Evolutionary conservation across 140 eudicot genomes (phyloP).

Genomic region (Erigeron philadelphicus): DNA sequence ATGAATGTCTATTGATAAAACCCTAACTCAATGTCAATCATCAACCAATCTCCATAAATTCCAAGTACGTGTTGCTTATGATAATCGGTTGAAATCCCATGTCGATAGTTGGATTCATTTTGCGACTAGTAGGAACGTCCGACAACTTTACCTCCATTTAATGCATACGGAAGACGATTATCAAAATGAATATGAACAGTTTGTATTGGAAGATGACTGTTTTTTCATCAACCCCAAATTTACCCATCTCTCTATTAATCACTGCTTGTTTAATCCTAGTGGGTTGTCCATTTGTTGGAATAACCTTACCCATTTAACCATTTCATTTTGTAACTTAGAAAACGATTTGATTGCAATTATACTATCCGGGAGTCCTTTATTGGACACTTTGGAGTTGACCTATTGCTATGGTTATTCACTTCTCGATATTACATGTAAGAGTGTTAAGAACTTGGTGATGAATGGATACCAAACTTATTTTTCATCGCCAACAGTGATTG

Average conservation of each 20-base stretch:
- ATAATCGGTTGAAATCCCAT: background rate
- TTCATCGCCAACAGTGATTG: too few species aligned
- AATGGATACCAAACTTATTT: too few species aligned
- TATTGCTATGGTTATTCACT: constrained; percentile 20
- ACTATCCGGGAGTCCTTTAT: constrained; percentile 27
- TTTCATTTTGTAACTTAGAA: constrained; percentile 8
- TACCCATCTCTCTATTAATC: constrained; percentile 17
- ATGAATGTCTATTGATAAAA: constrained; percentile 11
- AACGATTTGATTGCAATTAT: constrained; percentile 24
- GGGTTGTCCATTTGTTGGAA: constrained; percentile 20
- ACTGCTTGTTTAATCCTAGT: constrained; percentile 10
- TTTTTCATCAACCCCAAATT: constrained; percentile 25
- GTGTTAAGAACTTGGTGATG: constrained; percentile 31
- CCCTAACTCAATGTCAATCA: constrained; percentile 22
- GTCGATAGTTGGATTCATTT: constrained; percentile 23
- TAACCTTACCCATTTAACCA: constrained; percentile 11
- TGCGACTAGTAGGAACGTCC: constrained; percentile 13
- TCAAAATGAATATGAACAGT: constrained; percentile 2
- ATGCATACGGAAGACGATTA: too few species aligned
- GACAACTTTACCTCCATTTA: background rate
- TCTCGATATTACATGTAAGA: constrained; percentile 23
- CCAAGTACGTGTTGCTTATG: background rate
- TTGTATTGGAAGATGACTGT: constrained; percentile 9
- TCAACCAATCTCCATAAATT: constrained; percentile 8
- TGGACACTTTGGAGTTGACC: constrained; percentile 23